These are phyloP conservation scores for Nemania diffusa DNA, from an alignment of 2,329 filamentous ascomycete genomes.

Conservation along the genomic window DNA sequence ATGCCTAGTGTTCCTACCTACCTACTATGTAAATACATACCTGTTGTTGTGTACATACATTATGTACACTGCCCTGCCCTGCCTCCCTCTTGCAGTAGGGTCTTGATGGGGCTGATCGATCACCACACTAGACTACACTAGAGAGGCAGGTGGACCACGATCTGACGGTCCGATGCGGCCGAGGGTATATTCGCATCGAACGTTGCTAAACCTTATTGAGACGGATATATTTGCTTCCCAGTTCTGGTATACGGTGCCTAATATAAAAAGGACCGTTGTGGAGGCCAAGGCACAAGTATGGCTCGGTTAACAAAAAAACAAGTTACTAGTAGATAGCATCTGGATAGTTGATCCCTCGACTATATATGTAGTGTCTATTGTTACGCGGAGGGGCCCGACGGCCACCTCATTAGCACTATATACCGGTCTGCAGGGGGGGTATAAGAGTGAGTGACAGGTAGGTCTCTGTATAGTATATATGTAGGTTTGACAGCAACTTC, in stretches of 20 bases:
- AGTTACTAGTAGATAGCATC: background rate
- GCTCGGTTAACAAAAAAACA: background rate
- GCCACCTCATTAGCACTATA: background rate
- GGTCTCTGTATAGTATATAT: too few relatives aligned
- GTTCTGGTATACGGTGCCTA: background rate
- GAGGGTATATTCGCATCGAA: slow-evolving; percentile 3
- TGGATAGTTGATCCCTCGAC: background rate
- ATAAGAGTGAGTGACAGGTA: background rate
- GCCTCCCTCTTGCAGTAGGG: background rate
- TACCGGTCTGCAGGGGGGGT: slow-evolving; percentile 1
- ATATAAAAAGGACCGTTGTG: slow-evolving; percentile 7
- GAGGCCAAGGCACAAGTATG: background rate
- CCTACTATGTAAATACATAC: background rate
- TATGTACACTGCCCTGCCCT: background rate
- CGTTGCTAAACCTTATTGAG: slow-evolving; percentile 11
- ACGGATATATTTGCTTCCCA: slow-evolving; percentile 3
- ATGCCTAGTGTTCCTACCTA: background rate
- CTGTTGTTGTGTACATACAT: background rate
- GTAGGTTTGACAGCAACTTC: background rate
- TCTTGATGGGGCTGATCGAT: slow-evolving; percentile 7
- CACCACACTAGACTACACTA: slow-evolving; percentile 1
- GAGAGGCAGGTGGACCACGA: slow-evolving; percentile 16
- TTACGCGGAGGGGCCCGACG: background rate
- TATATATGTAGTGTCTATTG: background rate
- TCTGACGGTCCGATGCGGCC: slow-evolving; percentile 18